phyloP scores from a whole-genome alignment of 164 flowering plant genomes.

The Tinospora cordifolia region DNA sequence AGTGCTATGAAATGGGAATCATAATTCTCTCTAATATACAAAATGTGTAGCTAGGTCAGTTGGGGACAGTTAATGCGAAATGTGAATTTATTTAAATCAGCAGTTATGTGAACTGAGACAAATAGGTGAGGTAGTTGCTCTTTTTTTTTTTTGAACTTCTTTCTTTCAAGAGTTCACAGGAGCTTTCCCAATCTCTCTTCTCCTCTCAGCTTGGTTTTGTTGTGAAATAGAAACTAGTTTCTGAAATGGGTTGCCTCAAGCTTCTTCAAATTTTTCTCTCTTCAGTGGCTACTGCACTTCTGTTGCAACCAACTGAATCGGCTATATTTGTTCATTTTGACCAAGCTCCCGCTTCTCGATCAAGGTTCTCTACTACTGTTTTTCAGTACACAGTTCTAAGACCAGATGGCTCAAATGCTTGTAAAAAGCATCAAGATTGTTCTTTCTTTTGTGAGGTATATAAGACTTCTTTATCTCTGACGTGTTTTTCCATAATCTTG shows the following conservation, averaged over 20 bases:
- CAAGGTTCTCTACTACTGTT: conserved; percentile 35
- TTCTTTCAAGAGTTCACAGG: background rate
- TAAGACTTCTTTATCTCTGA: background rate
- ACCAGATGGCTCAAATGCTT: conserved; percentile 30
- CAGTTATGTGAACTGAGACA: conserved; percentile 40
- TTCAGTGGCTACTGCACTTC: conserved; percentile 16
- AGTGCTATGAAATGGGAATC: background rate
- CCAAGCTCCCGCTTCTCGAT: conserved; percentile 29
- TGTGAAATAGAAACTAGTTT: conserved; percentile 14
- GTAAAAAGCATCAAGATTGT: conserved; percentile 28
- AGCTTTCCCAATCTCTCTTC: background rate
- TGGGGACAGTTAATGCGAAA: conserved; percentile 17
- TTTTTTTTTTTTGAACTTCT: background rate
- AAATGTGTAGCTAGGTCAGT: conserved; percentile 3
- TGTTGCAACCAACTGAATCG: conserved; percentile 23
- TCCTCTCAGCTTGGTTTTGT: conserved; percentile 5
- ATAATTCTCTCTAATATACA: background rate
- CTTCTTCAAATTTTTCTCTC: conserved; percentile 15
- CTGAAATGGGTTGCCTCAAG: conserved; percentile 28
- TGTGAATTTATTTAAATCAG: conserved; percentile 16
- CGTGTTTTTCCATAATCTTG: background rate
- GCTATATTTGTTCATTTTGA: conserved; percentile 29
- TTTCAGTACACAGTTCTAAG: conserved; percentile 31
- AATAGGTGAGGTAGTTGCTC: conserved; percentile 32
- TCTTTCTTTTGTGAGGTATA: conserved; percentile 42